phyloP scores from a whole-genome alignment of 2,329 filamentous ascomycete genomes.

The Arachnomyces sp. region DNA sequence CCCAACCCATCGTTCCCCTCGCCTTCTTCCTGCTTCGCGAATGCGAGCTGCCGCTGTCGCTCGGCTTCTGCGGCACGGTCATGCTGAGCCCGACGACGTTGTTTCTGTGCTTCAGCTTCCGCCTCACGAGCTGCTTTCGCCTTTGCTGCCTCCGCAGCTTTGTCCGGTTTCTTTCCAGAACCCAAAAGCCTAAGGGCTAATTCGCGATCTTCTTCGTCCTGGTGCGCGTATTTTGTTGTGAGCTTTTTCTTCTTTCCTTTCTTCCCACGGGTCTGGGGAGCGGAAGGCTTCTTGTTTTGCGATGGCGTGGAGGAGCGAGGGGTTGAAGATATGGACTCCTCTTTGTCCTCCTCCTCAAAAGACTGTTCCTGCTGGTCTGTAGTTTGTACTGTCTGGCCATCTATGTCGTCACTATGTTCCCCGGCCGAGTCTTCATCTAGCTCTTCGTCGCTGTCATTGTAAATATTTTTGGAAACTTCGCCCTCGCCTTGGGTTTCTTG shows the following conservation, averaged over 20 bases:
- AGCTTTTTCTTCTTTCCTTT: constrained; percentile 78
- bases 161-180: constrained; percentile 45
- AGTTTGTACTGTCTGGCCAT: constrained; percentile 6
- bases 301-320: constrained; percentile 12
- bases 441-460: no score
- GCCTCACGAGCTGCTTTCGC: constrained; percentile 63
- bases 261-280: constrained; percentile 55
- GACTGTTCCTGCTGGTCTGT: constrained; percentile 14
- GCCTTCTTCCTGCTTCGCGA: constrained; percentile 57
- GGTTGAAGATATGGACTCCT: background rate
- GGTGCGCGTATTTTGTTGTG: constrained; percentile 80
- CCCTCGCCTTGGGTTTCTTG: constrained; percentile 15
- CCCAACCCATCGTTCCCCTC: constrained; percentile 40
- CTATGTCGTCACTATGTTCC: no score
- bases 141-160: constrained; percentile 51
- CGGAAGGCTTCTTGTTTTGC: constrained; percentile 13
- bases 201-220: constrained; percentile 86
- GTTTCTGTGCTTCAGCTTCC: constrained; percentile 60
- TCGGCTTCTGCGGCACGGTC: constrained; percentile 59
- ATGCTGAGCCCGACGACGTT: constrained; percentile 72
- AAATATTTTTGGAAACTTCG: background rate
- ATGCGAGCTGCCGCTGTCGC: constrained; percentile 59
- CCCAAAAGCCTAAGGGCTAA: constrained; percentile 84
- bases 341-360: constrained; percentile 4
- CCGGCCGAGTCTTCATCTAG: background rate